Conservation (phyloP, 768 basidiomycete genomes). For the Boletus patriciae region DNA sequence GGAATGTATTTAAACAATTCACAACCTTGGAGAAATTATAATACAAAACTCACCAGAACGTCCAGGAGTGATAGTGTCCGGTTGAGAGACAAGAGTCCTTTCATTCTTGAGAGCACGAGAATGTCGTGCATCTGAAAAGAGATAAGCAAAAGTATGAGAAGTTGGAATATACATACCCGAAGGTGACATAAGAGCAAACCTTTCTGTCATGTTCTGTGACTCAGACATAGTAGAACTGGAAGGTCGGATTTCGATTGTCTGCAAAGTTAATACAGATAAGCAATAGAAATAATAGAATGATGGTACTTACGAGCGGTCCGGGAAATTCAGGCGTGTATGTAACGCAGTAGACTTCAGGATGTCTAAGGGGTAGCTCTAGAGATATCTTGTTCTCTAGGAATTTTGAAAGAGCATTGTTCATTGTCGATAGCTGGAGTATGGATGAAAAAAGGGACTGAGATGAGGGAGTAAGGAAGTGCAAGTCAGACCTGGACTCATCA, state of each 20-base stretch:
- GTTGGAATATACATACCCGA: neutral
- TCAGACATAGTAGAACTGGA: neutral
- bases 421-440: no score
- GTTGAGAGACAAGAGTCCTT: neutral
- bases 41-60: no score
- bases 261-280: neutral
- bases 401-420: neutral
- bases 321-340: neutral
- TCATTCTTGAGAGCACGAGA: neutral
- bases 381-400: neutral
- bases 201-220: neutral
- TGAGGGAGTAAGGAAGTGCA: no score
- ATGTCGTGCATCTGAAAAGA: neutral
- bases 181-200: no score
- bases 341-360: neutral
- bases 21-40: no score
- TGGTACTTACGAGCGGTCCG: neutral
- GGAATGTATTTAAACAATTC: no score
- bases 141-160: neutral
- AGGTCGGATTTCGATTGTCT: neutral
- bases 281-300: neutral
- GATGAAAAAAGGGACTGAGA: no score
- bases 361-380: neutral
- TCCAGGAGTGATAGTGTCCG: no score
- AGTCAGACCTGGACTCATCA: no score